Evolutionary conservation across 2,329 filamentous ascomycete species (phyloP).

Genomic region (Aspergillus sp.): DNA sequence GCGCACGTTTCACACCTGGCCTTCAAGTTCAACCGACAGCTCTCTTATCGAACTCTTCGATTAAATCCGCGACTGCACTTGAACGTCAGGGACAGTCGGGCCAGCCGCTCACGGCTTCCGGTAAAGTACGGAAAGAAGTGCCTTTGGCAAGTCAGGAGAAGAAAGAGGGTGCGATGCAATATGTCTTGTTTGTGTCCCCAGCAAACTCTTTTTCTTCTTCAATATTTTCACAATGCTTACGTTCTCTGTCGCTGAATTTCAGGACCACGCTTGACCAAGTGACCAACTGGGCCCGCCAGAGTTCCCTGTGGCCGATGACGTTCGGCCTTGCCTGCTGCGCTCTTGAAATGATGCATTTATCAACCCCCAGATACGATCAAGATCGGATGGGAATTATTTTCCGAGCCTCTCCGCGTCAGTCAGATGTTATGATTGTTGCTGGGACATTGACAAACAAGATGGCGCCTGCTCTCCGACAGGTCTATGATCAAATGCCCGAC

Average conservation of each 20-base stretch:
- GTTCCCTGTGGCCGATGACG: slow-evolving; percentile 85
- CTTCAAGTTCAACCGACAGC: slow-evolving; percentile 30
- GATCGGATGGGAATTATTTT: slow-evolving; percentile 86
- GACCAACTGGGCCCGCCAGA: slow-evolving; percentile 80
- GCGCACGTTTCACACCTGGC: slow-evolving; percentile 20
- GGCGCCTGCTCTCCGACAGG: slow-evolving; percentile 79
- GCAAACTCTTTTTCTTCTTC: neutral
- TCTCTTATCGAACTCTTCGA: slow-evolving; percentile 36
- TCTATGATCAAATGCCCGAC: slow-evolving; percentile 95
- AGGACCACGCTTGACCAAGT: slow-evolving; percentile 57
- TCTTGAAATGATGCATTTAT: slow-evolving; percentile 91
- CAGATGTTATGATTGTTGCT: slow-evolving; percentile 89
- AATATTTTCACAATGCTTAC: neutral
- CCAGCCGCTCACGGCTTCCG: slow-evolving; percentile 32
- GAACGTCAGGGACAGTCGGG: slow-evolving; percentile 27
- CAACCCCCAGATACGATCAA: slow-evolving; percentile 82
- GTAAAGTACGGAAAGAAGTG: slow-evolving; percentile 41
- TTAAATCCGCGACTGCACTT: slow-evolving; percentile 36
- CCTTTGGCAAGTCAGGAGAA: slow-evolving; percentile 43
- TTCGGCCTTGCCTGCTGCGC: slow-evolving; percentile 87
- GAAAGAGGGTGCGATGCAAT: slow-evolving; percentile 46
- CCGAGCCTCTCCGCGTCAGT: slow-evolving; percentile 76
- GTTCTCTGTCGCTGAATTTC: neutral
- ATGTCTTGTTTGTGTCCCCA: slow-evolving; percentile 36
- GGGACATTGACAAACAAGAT: slow-evolving; percentile 95